Percentiles rank a stretch among this genome's conserved stretches.
Conservation (phyloP, 208 protist species). For the Acanthamoeba culbertsoni region DNA sequence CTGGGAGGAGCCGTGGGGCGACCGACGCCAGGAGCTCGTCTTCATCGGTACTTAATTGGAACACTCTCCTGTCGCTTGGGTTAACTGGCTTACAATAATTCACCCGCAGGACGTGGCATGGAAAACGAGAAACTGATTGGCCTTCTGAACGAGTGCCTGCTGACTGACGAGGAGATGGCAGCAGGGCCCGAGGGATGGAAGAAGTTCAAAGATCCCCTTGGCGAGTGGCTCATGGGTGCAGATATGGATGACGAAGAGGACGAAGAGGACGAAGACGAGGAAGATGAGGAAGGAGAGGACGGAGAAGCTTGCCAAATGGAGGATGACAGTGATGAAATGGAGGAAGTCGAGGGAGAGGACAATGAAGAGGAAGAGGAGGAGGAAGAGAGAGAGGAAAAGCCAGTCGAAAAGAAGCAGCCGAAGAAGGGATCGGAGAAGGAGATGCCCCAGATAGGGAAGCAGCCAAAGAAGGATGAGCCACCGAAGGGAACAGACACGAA, state of each 20-base stretch:
- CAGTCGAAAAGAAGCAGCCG: not conserved
- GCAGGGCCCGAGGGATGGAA: constrained; percentile 60
- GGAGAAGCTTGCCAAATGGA: not conserved
- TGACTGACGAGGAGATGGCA: constrained; percentile 78
- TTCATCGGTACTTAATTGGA: constrained; percentile 73
- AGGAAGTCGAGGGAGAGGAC: not conserved
- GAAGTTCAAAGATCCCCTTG: constrained; percentile 70
- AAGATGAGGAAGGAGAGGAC: not conserved
- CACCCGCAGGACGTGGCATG: constrained; percentile 59
- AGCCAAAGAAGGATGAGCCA: not conserved
- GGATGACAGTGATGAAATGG: not conserved
- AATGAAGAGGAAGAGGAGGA: not conserved
- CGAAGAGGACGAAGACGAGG: not conserved
- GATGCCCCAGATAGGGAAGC: not conserved
- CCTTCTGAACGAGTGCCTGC: constrained; percentile 70
- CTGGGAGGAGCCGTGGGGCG: constrained; percentile 65
- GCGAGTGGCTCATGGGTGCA: not conserved
- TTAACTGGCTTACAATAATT: not conserved
- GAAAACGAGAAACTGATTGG: constrained; percentile 63
- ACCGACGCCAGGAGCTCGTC: constrained; percentile 81
- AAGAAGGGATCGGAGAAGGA: not conserved
- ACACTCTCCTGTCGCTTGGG: not conserved
- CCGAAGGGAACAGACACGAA: not conserved
- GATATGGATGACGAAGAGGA: not conserved
- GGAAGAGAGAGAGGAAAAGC: not conserved